These are phyloP conservation scores for Kurtzmaniella fragi DNA, from an alignment of 805 yeast species.

Conservation along the genomic window DNA sequence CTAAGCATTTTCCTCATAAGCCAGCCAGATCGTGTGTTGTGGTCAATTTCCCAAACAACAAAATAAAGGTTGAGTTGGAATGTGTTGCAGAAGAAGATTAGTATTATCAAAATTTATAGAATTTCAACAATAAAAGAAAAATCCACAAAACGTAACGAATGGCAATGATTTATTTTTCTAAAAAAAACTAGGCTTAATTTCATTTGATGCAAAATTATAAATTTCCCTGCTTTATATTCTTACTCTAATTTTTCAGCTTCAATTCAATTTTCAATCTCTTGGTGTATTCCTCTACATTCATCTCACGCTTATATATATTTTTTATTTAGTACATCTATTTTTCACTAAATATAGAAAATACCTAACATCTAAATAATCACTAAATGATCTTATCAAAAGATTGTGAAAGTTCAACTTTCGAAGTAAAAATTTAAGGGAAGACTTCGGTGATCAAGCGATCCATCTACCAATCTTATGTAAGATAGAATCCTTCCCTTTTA, in stretches of 20 bases:
- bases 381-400: not conserved
- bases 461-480: not conserved
- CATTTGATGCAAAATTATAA: too few relatives aligned
- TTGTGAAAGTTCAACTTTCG: too few relatives aligned
- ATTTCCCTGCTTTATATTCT: too few relatives aligned
- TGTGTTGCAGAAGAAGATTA: constrained; percentile 29
- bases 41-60: constrained; percentile 43
- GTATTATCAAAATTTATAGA: not conserved
- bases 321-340: too few relatives aligned
- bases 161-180: too few relatives aligned
- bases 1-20: constrained; percentile 34
- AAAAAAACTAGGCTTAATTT: too few relatives aligned
- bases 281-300: too few relatives aligned
- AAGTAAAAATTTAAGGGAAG: not conserved
- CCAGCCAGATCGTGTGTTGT: constrained; percentile 50
- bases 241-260: too few relatives aligned
- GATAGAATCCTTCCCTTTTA: not conserved
- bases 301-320: too few relatives aligned
- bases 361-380: not conserved
- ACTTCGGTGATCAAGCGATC: not conserved
- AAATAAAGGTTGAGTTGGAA: constrained; percentile 45
- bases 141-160: not conserved
- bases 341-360: too few relatives aligned
- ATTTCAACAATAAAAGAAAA: not conserved
- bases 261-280: too few relatives aligned